phyloP scores from a whole-genome alignment of 805 yeast species.

The Candida cerambycidarum region DNA sequence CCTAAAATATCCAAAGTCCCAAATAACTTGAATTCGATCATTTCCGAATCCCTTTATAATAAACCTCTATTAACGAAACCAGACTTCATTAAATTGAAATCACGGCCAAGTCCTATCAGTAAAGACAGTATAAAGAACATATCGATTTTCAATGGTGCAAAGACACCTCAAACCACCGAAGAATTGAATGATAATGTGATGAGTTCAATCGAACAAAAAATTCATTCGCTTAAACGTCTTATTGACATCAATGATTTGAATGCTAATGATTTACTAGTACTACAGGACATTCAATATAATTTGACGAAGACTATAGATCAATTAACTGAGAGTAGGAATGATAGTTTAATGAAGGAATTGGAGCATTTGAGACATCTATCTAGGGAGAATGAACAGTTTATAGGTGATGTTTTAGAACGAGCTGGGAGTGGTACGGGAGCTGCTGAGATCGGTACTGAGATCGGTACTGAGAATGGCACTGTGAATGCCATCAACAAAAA shows the following conservation, averaged over 20 bases:
- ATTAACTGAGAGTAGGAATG: neutral
- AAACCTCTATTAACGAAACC: constrained; percentile 1
- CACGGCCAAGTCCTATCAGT: constrained; percentile 13
- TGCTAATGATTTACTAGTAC: constrained; percentile 7
- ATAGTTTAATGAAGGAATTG: constrained; percentile 2
- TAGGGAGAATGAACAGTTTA: neutral
- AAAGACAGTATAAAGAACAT: neutral
- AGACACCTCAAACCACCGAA: neutral
- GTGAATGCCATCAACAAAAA: no score
- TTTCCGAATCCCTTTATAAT: neutral
- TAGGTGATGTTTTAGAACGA: neutral
- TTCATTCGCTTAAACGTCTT: constrained; percentile 9
- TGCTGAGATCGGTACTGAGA: no score
- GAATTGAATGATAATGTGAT: constrained; percentile 3
- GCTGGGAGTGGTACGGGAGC: no score
- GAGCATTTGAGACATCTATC: neutral
- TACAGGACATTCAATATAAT: constrained; percentile 9
- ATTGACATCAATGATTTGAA: constrained; percentile 7
- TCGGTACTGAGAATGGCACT: no score
- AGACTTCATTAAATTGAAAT: constrained; percentile 5
- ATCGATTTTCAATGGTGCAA: neutral
- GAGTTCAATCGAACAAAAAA: constrained; percentile 10
- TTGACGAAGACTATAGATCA: constrained; percentile 3
- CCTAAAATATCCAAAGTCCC: no score
- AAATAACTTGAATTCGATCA: neutral